Base-by-base conservation (phyloP, 164 flowering plant genomes). In the Nymphaea thermarum region DNA sequence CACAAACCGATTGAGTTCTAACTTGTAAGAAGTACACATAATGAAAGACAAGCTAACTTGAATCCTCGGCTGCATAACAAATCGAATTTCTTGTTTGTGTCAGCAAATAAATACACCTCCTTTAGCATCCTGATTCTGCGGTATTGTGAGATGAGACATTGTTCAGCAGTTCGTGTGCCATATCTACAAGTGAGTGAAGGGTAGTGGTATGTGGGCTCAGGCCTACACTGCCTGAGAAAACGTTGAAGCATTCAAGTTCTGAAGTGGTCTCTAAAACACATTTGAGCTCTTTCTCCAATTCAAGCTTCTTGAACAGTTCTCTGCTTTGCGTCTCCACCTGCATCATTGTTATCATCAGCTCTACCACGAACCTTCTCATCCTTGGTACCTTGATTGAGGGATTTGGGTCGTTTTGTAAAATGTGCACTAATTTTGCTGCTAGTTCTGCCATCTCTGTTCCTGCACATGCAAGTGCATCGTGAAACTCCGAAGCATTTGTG, bases 261-360 rank as follows among this genome's bases (percentile, higher is more conserved):
- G 91, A 80, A 51, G 93, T 86, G 43, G 96, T 88, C 70, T 89
- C 98, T 45, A 75, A 63, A 2, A 94, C 85, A 59, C 64, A 68
- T 66, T 88, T 81, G 57, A 94, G 87, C 77, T 86, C 93, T 70
- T 69, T 66, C 76, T 80, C 82, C 83, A 94, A 67, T 51, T 86
- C 90, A 44, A 88, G 69, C 3, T 79, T 69, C 70, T 73, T 78
- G 83, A 94, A 89, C 12, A 71, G 64, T 0, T 43, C 69, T 18
- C 83, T 71, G 47, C 78, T 86, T 65, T 73, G 55, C 41, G 65
- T 53, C 11, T 82, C 81, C 63, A 81, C 81, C 68, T 67, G 74
- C 97, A 94, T 91, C 97, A 91, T 88, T 91, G 86, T 89, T 43
- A 88, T 87, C n/a, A 86, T 84, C 71, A 91, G 71, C 75, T 89